Base-by-base conservation (phyloP, 129 eudicot species). In the Calendula officinalis region DNA sequence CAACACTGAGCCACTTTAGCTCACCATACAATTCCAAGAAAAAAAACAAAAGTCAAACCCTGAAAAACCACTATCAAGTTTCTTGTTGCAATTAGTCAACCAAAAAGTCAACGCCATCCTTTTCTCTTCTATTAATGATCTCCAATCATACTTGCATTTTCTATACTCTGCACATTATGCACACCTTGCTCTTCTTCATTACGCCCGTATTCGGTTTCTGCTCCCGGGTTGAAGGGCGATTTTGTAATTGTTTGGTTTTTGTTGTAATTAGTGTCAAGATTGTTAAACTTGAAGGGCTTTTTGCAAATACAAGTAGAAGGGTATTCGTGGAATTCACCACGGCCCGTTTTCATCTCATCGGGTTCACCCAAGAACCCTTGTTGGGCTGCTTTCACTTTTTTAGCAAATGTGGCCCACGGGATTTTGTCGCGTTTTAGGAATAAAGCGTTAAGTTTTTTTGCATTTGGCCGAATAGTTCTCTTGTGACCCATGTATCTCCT, bases 401-500 rank as follows among this genome's bases (percentile, higher is more conserved):
- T 86, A 35, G 98, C 84, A 60, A 92, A 92, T 5, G 89, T 81
- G 52, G 54, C 77, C 98, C 98, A 92, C 38, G 82, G 79, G 74
- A 92, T 68, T 59, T 77, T 77, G n/a, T 83, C 84, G 17, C 91
- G 81, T 66, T 77, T 80, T 56, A 66, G 66, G 51, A 92, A 88
- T 70, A 85, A 73, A 54, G 96, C 78, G 54, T 85, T 92, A 0
- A 92, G 86, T 79, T 70, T 83, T 70, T 85, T 92, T 7, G 98
- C 96, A 44, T 92, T 92, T 30, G 98, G 98, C 37, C 91, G 75
- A 48, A 92, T 85, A 32, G 98, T 92, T 73, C 98, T 81, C 73
- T 88, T 92, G 52, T 92, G 98, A 39, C 98, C 98, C 84, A 85
- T 77, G 68, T 91, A 91, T 80, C 98, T 88, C 96, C 98, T 91